These are phyloP conservation scores for Epithele typhae DNA, from an alignment of 768 basidiomycete species.

Conservation along the genomic window DNA sequence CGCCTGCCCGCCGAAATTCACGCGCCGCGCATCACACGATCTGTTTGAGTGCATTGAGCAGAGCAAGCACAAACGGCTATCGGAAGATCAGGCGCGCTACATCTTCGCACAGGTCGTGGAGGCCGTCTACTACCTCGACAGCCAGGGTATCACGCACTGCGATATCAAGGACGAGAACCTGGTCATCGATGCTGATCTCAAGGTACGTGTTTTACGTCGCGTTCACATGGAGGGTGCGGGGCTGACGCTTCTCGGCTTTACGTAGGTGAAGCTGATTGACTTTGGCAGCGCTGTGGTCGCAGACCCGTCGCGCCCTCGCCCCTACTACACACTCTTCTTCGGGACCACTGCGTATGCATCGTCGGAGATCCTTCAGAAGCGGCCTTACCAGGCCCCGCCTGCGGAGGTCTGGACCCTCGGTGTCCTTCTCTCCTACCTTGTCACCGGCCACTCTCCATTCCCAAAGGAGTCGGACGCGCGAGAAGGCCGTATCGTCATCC, in stretches of 20 bases:
- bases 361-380: constrained; percentile 87
- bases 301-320: constrained; percentile 57
- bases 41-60: constrained; percentile 96
- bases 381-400: constrained; percentile 86
- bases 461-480: constrained; percentile 81
- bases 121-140: constrained; percentile 75
- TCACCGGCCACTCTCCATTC: constrained; percentile 92
- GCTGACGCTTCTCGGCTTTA: neutral
- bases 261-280: constrained; percentile 89
- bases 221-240: no score
- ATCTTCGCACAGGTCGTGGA: constrained; percentile 88
- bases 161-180: constrained; percentile 98
- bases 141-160: constrained; percentile 84
- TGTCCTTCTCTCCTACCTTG: constrained; percentile 88
- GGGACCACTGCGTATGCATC: constrained; percentile 96
- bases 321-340: constrained; percentile 76
- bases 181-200: constrained; percentile 69
- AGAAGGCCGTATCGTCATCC: constrained; percentile 55
- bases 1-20: constrained; percentile 31
- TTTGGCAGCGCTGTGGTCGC: constrained; percentile 86
- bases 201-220: constrained; percentile 39
- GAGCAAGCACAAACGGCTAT: constrained; percentile 70
- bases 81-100: constrained; percentile 73
- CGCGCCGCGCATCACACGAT: constrained; percentile 81
- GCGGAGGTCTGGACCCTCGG: constrained; percentile 97